These are phyloP conservation scores for Hondaea fermentalgiana DNA, from an alignment of 108 stramenopile species.

Conservation along the genomic window DNA sequence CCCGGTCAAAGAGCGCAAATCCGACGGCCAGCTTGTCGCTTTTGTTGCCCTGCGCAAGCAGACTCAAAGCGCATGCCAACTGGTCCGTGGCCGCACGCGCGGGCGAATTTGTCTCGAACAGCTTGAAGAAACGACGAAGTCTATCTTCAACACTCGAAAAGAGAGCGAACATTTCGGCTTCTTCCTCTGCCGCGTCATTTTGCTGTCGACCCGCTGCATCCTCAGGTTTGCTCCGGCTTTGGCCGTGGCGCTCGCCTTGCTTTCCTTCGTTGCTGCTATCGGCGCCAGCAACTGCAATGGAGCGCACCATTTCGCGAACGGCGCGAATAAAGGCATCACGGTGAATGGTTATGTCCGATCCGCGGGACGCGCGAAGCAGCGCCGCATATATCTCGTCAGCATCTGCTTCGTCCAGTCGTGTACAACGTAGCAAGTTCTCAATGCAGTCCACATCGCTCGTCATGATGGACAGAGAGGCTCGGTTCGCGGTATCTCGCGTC, in stretches of 20 bases:
- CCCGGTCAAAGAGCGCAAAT: not conserved
- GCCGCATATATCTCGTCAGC: slow-evolving; percentile 11
- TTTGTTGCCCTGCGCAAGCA: not conserved
- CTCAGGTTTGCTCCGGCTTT: too few relatives aligned
- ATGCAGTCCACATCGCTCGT: not conserved
- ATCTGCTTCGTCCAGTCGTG: not conserved
- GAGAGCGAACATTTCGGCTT: not conserved
- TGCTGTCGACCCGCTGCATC: not conserved
- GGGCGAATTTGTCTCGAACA: not conserved
- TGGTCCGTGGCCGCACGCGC: slow-evolving; percentile 1
- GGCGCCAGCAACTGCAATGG: not conserved
- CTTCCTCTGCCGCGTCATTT: not conserved
- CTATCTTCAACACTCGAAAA: not conserved
- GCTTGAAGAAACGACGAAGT: not conserved
- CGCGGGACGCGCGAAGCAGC: not conserved
- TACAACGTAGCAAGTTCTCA: not conserved
- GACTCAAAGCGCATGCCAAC: not conserved
- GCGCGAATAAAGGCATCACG: not conserved
- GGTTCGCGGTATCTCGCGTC: not conserved
- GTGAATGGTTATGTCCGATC: not conserved
- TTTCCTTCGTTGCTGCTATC: not conserved
- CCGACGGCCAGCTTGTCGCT: slow-evolving; percentile 8
- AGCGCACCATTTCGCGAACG: not conserved
- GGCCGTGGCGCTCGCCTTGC: not conserved
- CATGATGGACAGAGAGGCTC: not conserved